Evolutionary conservation across 1,139 yeast genomes (phyloP).

Genomic region (Lodderomyces jiufengensis): DNA sequence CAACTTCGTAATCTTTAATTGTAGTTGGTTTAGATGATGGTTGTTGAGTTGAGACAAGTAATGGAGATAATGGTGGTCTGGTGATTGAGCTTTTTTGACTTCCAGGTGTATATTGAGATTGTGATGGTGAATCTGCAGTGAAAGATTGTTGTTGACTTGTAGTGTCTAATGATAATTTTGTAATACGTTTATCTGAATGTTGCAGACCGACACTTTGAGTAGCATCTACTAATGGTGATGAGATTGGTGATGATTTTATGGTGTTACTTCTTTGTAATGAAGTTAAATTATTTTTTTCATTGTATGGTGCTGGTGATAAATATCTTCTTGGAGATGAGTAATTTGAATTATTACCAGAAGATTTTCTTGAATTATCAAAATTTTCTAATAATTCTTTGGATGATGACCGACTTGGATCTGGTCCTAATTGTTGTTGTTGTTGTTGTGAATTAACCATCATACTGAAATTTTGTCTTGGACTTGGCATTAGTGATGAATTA

Average conservation of each 20-base stretch:
- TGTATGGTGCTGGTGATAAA: constrained; percentile 51
- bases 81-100: constrained; percentile 15
- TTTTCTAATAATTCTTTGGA: constrained; percentile 23
- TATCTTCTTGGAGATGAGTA: constrained; percentile 52
- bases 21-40: constrained; percentile 60
- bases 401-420: constrained; percentile 21
- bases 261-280: constrained; percentile 49
- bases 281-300: constrained; percentile 47
- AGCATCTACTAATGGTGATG: constrained; percentile 12
- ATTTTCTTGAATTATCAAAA: constrained; percentile 22
- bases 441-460: constrained; percentile 12
- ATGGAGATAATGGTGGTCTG: constrained; percentile 77
- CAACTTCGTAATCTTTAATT: constrained; percentile 82
- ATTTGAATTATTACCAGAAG: constrained; percentile 26
- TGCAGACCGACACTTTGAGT: constrained; percentile 2
- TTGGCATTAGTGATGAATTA: constrained; percentile 10
- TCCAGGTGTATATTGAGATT: constrained; percentile 7
- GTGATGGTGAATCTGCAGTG: constrained; percentile 1
- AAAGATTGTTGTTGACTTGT: not conserved
- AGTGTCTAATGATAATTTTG: constrained; percentile 15
- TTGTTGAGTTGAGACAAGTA: constrained; percentile 61
- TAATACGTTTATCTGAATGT: constrained; percentile 11
- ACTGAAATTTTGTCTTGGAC: constrained; percentile 12
- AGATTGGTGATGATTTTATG: constrained; percentile 12
- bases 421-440: constrained; percentile 16